Evolutionary conservation across 2,329 filamentous ascomycete species (phyloP).

Genomic region (Diplocarpon rosae): DNA sequence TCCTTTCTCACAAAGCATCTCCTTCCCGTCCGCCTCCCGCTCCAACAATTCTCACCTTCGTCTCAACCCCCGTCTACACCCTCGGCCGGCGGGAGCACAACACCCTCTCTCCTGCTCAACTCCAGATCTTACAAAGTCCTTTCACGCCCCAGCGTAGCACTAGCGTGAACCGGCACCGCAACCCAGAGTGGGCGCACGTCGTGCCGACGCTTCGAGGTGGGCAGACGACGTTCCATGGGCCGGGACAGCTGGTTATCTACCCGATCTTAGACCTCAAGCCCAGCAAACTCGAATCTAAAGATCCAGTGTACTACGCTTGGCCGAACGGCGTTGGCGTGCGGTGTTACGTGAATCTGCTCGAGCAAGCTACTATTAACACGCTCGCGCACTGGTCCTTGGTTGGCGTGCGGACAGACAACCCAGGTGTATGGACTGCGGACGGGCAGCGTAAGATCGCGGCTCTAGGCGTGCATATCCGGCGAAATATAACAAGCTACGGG

Average conservation of each 20-base stretch:
- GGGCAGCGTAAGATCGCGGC: slow-evolving; percentile 69
- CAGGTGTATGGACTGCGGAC: slow-evolving; percentile 16
- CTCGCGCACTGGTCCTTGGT: slow-evolving; percentile 49
- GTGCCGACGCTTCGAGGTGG: slow-evolving; percentile 57
- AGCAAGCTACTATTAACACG: slow-evolving; percentile 61
- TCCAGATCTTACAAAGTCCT: slow-evolving; percentile 30
- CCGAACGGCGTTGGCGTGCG: slow-evolving; percentile 46
- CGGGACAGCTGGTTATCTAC: slow-evolving; percentile 87
- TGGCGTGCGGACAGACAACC: slow-evolving; percentile 58
- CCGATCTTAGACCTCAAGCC: slow-evolving; percentile 69
- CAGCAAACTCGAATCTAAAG: not conserved
- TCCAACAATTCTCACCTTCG: slow-evolving; percentile 64
- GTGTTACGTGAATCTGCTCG: slow-evolving; percentile 67
- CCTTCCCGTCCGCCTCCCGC: slow-evolving; percentile 20
- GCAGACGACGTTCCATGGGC: slow-evolving; percentile 89
- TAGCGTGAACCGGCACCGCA: not conserved
- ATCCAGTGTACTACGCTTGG: not conserved
- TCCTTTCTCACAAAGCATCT: slow-evolving; percentile 47
- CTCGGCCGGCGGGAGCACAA: slow-evolving; percentile 68
- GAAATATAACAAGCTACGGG: slow-evolving; percentile 76
- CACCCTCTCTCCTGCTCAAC: slow-evolving; percentile 37
- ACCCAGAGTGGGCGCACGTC: slow-evolving; percentile 14
- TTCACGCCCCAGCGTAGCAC: slow-evolving; percentile 5
- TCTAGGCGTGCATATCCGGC: slow-evolving; percentile 78
- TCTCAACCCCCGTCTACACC: slow-evolving; percentile 75